A percentile compares a stretch with the other conserved stretches of the same genome.
phyloP scores from a whole-genome alignment of 805 yeast species.

The Metschnikowia similis region DNA sequence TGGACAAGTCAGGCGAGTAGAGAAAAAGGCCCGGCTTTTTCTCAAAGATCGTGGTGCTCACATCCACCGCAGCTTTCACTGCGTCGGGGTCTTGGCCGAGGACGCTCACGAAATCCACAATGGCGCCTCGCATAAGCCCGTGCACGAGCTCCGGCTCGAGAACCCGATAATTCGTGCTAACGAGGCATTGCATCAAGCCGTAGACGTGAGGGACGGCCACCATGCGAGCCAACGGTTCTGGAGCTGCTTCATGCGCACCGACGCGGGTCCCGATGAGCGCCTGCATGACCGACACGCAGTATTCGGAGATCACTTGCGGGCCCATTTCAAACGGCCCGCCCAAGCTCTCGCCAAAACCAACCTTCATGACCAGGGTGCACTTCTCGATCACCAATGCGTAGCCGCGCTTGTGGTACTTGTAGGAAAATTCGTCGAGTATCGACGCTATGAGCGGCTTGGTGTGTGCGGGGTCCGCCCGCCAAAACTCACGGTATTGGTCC shows the following conservation, averaged over 20 bases:
- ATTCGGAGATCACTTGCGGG: constrained; percentile 6
- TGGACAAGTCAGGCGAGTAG: constrained; percentile 22
- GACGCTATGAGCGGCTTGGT: constrained; percentile 41
- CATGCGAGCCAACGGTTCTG: constrained; percentile 8
- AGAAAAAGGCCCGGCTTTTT: constrained; percentile 47
- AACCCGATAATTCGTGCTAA: constrained; percentile 32
- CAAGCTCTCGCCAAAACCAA: constrained; percentile 59
- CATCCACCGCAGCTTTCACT: constrained; percentile 46
- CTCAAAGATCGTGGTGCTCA: constrained; percentile 48
- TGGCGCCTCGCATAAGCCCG: constrained; percentile 34
- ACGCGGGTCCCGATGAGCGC: background rate
- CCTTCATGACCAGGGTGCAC: constrained; percentile 56
- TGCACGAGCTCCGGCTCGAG: constrained; percentile 31
- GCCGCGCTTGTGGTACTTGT: constrained; percentile 34
- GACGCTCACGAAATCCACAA: constrained; percentile 29
- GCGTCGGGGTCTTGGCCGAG: constrained; percentile 57
- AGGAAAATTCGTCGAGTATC: constrained; percentile 40
- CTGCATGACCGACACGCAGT: constrained; percentile 11
- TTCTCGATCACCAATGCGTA: constrained; percentile 56
- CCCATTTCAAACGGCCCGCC: constrained; percentile 64
- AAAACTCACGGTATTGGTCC: constrained; percentile 27
- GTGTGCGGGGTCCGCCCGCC: constrained; percentile 46
- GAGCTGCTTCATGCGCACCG: background rate
- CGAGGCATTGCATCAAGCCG: constrained; percentile 42
- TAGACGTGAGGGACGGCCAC: constrained; percentile 42